These are phyloP conservation scores for Paraphaeosphaeria minitans DNA, from an alignment of 2,329 filamentous ascomycete species.

Conservation along the genomic window DNA sequence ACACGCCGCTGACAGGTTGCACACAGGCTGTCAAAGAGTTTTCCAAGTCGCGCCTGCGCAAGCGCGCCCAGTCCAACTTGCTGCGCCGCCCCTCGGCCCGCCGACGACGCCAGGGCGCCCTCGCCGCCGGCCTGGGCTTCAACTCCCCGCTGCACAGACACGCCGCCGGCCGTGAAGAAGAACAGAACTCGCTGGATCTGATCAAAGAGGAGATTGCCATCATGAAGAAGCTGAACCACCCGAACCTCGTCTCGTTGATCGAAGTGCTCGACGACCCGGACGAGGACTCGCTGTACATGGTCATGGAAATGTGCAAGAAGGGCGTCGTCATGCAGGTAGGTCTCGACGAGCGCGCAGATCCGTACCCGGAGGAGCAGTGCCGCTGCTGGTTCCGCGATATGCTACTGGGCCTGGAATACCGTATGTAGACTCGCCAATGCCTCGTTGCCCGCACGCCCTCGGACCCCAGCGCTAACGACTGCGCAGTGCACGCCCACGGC, in stretches of 20 bases:
- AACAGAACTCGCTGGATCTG: slow-evolving; percentile 76
- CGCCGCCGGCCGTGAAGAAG: slow-evolving; percentile 54
- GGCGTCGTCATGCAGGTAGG: slow-evolving; percentile 97
- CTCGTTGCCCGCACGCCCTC: neutral
- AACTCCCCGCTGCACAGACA: slow-evolving; percentile 69
- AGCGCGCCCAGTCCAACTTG: slow-evolving; percentile 87
- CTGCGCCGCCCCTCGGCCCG: slow-evolving; percentile 67
- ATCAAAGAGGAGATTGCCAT: slow-evolving; percentile 97
- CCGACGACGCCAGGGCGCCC: slow-evolving; percentile 58
- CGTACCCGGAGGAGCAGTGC: slow-evolving; percentile 81
- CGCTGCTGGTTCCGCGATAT: slow-evolving; percentile 94
- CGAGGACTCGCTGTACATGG: slow-evolving; percentile 97
- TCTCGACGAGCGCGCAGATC: slow-evolving; percentile 78
- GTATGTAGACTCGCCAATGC: slow-evolving; percentile 55
- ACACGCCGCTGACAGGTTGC: slow-evolving; percentile 35
- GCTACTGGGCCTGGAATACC: slow-evolving; percentile 91
- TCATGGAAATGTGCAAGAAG: slow-evolving; percentile 98
- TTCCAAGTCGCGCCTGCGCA: slow-evolving; percentile 87
- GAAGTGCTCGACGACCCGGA: slow-evolving; percentile 95
- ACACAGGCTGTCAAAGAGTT: slow-evolving; percentile 93
- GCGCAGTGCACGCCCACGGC: slow-evolving; percentile 84
- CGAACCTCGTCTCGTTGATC: slow-evolving; percentile 88
- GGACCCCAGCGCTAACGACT: slow-evolving; percentile 22
- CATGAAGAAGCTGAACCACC: slow-evolving; percentile 98
- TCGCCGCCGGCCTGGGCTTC: slow-evolving; percentile 59